A percentile compares a stretch with the other conserved stretches of the same genome.
phyloP scores from a whole-genome alignment of 2,329 filamentous ascomycete species.

The Colletotrichum camelliae region DNA sequence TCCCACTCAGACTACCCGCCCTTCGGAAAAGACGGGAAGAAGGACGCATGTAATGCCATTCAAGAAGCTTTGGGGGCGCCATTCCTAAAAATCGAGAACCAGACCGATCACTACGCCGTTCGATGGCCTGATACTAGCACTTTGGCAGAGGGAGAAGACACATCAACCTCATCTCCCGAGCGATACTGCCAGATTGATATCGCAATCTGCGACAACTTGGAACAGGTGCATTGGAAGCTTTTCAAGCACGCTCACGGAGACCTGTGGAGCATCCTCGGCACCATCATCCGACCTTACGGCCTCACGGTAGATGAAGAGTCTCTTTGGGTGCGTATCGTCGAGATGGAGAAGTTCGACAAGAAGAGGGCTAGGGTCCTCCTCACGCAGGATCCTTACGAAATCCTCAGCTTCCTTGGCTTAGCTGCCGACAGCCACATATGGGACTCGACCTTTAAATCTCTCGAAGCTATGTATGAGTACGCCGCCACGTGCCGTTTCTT shows the following conservation, averaged over 20 bases:
- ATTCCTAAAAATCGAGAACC: slow-evolving; percentile 33
- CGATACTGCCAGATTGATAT: slow-evolving; percentile 73
- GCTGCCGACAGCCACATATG: slow-evolving; percentile 49
- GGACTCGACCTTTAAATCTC: slow-evolving; percentile 57
- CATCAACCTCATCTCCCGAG: neutral
- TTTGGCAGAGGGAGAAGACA: neutral
- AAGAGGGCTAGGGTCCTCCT: slow-evolving; percentile 65
- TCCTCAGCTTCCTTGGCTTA: slow-evolving; percentile 70
- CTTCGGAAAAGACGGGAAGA: neutral
- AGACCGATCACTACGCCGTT: slow-evolving; percentile 55
- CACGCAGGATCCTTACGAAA: slow-evolving; percentile 57
- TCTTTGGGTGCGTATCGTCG: slow-evolving; percentile 69
- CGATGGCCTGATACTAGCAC: slow-evolving; percentile 48
- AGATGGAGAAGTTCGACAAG: slow-evolving; percentile 66
- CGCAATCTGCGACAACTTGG: slow-evolving; percentile 50
- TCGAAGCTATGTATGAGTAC: slow-evolving; percentile 68
- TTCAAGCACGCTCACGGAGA: slow-evolving; percentile 80
- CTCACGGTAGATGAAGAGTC: slow-evolving; percentile 69
- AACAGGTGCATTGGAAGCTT: slow-evolving; percentile 63
- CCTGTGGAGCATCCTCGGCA: slow-evolving; percentile 68
- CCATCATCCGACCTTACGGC: slow-evolving; percentile 67
- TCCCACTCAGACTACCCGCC: neutral
- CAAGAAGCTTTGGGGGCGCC: slow-evolving; percentile 49
- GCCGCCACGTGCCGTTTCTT: slow-evolving; percentile 64
- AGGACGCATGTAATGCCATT: neutral